Base-by-base conservation (phyloP, 495 filamentous ascomycete genomes). In the Hypoxylon rickii region DNA sequence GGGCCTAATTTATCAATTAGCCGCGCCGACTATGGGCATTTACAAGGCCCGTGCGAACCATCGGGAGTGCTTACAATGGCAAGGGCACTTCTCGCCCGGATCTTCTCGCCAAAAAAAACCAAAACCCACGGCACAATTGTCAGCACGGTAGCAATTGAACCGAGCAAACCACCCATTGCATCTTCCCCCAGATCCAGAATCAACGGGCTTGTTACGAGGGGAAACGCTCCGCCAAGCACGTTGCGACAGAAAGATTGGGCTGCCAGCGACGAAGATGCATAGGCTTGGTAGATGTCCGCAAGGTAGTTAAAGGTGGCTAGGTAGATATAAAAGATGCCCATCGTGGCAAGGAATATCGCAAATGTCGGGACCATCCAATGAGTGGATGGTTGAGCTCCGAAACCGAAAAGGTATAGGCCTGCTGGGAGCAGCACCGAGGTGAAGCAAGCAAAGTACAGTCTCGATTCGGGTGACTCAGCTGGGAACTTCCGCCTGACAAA, bases 221-320 rank as follows among this genome's bases (percentile, higher is more conserved):
- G 92, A 52, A 97, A 96, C 2, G 85, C 72, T 2, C 90, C 93
- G 29, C 86, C 91, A 0, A 97, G 75, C 22, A 96, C 77, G 68
- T 97, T 97, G 2, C 93, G 81, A 58, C 85, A 83, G 62, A 90
- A 93, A 3, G 82, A 86, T 71, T 97, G 92, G 8, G 92, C 91
- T 1, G 93, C 93, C 38, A 97, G 76, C 2, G 92, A 92, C 7
- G 88, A 94, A 46, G 85, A 89, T 1, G 92, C 90, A 61, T 90
- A 96, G 0, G 81, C 76, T 65, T 90, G 87, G 68, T 96, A 97
- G 1, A 83, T 87, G 69, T 96, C 93, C n/a, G 92, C 91, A 11
- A 96, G 79, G 59, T 96, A 96, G 62, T 96, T 97, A 74, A 96
- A 96, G 0, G 89, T 87, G 1, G 92, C 89, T 5, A 97, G 77